Evolutionary conservation across 2,329 filamentous ascomycete genomes (phyloP).

Genomic region (Simplicillium sp.): DNA sequence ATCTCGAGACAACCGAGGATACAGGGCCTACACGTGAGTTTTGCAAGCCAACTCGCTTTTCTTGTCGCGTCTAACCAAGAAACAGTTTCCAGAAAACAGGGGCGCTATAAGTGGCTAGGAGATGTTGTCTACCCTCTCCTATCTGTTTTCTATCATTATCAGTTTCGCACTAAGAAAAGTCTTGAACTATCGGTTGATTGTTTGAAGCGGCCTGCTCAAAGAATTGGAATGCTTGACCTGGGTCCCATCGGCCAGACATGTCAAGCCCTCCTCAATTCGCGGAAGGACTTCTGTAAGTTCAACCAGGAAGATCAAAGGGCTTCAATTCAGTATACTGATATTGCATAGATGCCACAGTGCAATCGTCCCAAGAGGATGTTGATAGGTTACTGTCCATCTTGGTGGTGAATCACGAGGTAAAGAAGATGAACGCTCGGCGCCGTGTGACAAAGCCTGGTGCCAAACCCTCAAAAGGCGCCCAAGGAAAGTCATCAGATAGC

Average conservation of each 20-base stretch:
- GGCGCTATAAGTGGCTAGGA: slow-evolving; percentile 17
- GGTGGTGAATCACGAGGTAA: slow-evolving; percentile 28
- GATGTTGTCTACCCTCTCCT: slow-evolving; percentile 27
- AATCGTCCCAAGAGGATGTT: slow-evolving; percentile 19
- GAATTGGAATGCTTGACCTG: slow-evolving; percentile 15
- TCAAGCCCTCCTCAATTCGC: slow-evolving; percentile 19
- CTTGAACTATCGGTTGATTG: slow-evolving; percentile 27
- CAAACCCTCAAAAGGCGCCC: slow-evolving; percentile 14
- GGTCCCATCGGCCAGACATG: slow-evolving; percentile 16
- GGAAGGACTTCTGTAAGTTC: slow-evolving; percentile 25
- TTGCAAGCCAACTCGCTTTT: too few relatives aligned
- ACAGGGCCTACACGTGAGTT: slow-evolving; percentile 8
- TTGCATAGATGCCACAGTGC: slow-evolving; percentile 18
- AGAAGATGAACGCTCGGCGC: slow-evolving; percentile 26
- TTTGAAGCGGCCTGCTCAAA: slow-evolving; percentile 17
- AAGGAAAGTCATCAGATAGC: neutral
- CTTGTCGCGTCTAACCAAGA: neutral
- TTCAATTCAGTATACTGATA: neutral
- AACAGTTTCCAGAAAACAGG: neutral
- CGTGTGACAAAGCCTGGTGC: slow-evolving; percentile 15
- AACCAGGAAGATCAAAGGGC: neutral
- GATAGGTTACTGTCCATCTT: slow-evolving; percentile 23
- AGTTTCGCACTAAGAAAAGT: slow-evolving; percentile 30
- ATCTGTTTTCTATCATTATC: slow-evolving; percentile 29
- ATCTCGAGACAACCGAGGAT: slow-evolving; percentile 13